Evolutionary conservation across 768 basidiomycete genomes (phyloP).

Genomic region (Pulveroboletus sp.): DNA sequence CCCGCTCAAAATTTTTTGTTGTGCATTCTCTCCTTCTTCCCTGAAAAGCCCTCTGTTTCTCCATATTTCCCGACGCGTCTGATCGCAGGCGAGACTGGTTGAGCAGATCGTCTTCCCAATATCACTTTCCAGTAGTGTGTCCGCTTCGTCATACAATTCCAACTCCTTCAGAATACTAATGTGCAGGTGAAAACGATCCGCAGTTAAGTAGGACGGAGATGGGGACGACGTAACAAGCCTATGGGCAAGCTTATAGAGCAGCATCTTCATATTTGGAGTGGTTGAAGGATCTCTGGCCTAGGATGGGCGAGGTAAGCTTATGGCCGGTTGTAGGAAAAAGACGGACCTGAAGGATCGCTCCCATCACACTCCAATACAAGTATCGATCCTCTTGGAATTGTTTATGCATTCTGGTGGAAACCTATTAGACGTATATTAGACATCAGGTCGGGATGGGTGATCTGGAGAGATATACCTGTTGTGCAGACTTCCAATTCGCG

Average conservation of each 20-base stretch:
- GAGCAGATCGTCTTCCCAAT: constrained; percentile 63
- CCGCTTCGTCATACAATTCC: constrained; percentile 64
- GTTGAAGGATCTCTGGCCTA: constrained; percentile 72
- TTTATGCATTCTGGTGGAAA: constrained; percentile 78
- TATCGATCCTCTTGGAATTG: constrained; percentile 80
- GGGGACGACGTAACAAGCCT: constrained; percentile 63
- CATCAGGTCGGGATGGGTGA: constrained; percentile 1
- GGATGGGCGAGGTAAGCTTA: constrained; percentile 9
- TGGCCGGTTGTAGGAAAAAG: neutral
- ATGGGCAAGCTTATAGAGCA: constrained; percentile 76
- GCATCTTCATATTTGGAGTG: constrained; percentile 53
- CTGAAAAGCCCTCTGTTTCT: constrained; percentile 47
- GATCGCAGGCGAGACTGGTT: constrained; percentile 69
- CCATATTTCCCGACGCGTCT: constrained; percentile 71
- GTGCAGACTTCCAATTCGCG: constrained; percentile 81
- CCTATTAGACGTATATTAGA: constrained; percentile 35
- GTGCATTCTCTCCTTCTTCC: constrained; percentile 62
- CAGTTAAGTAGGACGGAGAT: constrained; percentile 56
- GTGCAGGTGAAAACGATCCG: constrained; percentile 79
- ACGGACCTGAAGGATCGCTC: constrained; percentile 72
- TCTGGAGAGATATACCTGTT: constrained; percentile 51
- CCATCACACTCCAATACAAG: constrained; percentile 79
- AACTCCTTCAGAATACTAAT: constrained; percentile 68
- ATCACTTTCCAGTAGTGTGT: constrained; percentile 63
- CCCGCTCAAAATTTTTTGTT: constrained; percentile 57